Base-by-base conservation (phyloP, 768 basidiomycete genomes). In the Mrakia gelida region DNA sequence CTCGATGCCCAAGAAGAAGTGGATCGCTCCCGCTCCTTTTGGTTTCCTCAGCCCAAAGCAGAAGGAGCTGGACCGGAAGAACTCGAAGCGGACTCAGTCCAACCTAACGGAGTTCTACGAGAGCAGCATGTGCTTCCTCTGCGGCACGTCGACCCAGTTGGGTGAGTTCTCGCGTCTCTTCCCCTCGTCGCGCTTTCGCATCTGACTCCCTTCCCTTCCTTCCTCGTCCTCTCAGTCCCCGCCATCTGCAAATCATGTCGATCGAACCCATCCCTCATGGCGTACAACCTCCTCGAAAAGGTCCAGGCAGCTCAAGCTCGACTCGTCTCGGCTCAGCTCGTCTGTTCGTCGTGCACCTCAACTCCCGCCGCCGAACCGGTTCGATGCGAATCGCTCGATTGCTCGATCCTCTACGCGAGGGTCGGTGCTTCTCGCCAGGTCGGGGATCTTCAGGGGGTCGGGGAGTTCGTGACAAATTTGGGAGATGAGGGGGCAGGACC, bases 331-430 rank as follows among this genome's bases (percentile, higher is more conserved):
- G 84, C 89, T 5, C 92, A 94, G 62, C 85, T 84, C 4, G 86
- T 94, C 45, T 98, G 95, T 82, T 85, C 86, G 11, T 89, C 90
- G 3, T 98, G 95, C 83, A 86, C 90, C 6, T 85, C 85, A 4
- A 87, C 86, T 0, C 86, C 90, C 2, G 84, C 86, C 6, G 85
- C 84, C 18, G 92, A 93, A 76, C 87, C 88, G 0, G 88, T 90
- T 67, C 83, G 88, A 49, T 98, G 95, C 84, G 90, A 92, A 81
- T 93, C 92, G 11, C 85, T 92, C 67, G 94, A 97, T 82, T 98
- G 95, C 82, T 88, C 91, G 0, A 91, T 92, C 89, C 84, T 94
- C 49, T 97, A 89, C 80, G 88, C 90, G 43, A 86, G 93, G 52
- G 88, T 88, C 79, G 90, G 89, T 80, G 84, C 85, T 0, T 80